Percentiles rank a stretch among this genome's conserved stretches.
Evolutionary conservation across 2,329 filamentous ascomycete genomes (phyloP).

Genomic region (Neopestalotiopsis sp.): DNA sequence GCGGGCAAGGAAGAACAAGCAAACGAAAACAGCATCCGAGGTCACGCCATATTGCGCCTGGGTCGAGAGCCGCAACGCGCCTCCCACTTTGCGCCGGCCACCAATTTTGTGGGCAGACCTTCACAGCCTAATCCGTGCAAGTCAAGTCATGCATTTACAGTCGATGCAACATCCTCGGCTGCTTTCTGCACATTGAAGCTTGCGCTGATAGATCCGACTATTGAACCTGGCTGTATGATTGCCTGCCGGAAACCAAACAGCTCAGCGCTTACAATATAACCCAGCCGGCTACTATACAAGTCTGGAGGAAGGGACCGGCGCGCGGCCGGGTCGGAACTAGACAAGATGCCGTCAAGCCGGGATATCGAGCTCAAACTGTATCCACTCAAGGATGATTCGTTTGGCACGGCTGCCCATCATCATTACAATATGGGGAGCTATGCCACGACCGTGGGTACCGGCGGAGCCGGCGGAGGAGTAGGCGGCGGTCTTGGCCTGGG

Average conservation of each 20-base stretch:
- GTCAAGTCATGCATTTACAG: constrained; percentile 5
- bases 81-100: background rate
- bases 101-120: too few relatives aligned
- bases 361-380: constrained; percentile 17
- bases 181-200: background rate
- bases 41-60: constrained; percentile 4
- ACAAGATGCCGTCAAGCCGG: constrained; percentile 18
- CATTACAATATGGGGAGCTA: constrained; percentile 11
- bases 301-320: too few relatives aligned
- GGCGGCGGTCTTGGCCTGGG: constrained; percentile 54
- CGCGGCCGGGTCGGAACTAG: background rate
- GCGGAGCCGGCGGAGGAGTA: constrained; percentile 22
- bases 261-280: too few relatives aligned
- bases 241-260: too few relatives aligned
- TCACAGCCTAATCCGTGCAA: too few relatives aligned
- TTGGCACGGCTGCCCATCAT: constrained; percentile 7
- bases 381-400: constrained; percentile 18
- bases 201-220: background rate
- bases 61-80: background rate
- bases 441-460: constrained; percentile 10
- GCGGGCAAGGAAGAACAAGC: too few relatives aligned
- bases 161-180: background rate
- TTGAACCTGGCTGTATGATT: too few relatives aligned
- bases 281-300: too few relatives aligned
- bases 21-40: background rate